Base-by-base conservation (phyloP, 1,284 basidiomycete genomes). In the Athelia psychrophila region DNA sequence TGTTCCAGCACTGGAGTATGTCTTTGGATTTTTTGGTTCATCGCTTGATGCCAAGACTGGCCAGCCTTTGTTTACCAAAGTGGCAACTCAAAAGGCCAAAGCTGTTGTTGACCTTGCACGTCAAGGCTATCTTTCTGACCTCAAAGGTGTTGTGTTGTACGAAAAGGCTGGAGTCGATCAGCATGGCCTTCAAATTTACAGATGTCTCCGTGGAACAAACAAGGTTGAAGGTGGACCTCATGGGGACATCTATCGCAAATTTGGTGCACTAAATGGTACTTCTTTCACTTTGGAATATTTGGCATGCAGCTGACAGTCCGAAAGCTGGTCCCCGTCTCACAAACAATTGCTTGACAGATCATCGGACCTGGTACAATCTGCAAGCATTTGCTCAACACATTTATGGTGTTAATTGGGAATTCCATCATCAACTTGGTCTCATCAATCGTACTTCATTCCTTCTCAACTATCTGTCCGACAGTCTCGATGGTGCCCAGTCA, bases 181-280 rank as follows among this genome's bases (percentile, higher is more conserved):
- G 33, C 33, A 35, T 35, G 33, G 33, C n/a, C 33, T 35, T 5
- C 53, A 62, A 8, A 52, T 49, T 15, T 61, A 44, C 42, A 54
- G 52, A 13, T 56, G 56, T 48, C 12, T 54, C 2, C 54, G 54
- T 1, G 56, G 59, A 1, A 62, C 59, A 15, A 64, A 62, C 35
- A 60, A 58, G 22, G 49, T 62, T 19, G 56, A 62, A 50, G 60
- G 59, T 27, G 58, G 60, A 1, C 63, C 57, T 16, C 59, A 62
- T 53, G 57, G 58, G 24, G 59, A 63, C 32, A 63, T 63, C 18
- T 62, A 64, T 42, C 48, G 50, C 0, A 63, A 63, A 49, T 64
- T 62, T 52, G 61, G 61, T 0, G 61, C 60, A 1, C 50, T 64
- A 13, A 49, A 61, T 50, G 56, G 59, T 56, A 56, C 12, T 35